Base-by-base conservation (phyloP, 192 early-diverging fungal genomes). In the Phlyctochytrium arcticum region DNA sequence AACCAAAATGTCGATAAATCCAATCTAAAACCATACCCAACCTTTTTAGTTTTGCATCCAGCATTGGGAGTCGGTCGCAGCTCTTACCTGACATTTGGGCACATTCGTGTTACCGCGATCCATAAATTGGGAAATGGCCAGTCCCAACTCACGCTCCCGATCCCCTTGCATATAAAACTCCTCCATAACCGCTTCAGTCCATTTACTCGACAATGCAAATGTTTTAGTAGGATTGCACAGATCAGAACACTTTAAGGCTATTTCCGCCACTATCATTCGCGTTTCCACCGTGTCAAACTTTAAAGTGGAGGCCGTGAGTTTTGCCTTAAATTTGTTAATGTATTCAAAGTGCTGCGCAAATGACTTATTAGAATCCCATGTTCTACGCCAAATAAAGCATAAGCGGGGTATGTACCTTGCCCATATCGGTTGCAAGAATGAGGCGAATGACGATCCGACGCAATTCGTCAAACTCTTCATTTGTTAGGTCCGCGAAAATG, bases 1-100 rank as follows among this genome's bases (percentile, higher is more conserved):
- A 12, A 83, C 83, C 37, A 85, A 75, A 67, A 76, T 81, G 53
- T 85, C 83, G 29, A 85, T 84, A 61, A 85, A 85, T 8, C 81
- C 83, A 34, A 85, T 67, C 70, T 77, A 49, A n/a, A n/a, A n/a
- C n/a, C n/a, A n/a, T n/a, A n/a, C n/a, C n/a, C n/a, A n/a, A n/a
- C n/a, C n/a, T n/a, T n/a, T n/a, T n/a, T n/a, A n/a, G n/a, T n/a
- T n/a, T n/a, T n/a, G n/a, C n/a, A n/a, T n/a, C n/a, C n/a, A n/a
- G n/a, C n/a, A n/a, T n/a, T n/a, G n/a, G n/a, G n/a, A n/a, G n/a
- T n/a, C n/a, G n/a, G n/a, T n/a, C n/a, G n/a, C n/a, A n/a, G n/a
- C 3, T 10, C 47, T 36, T 56, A 75, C 76, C 60, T 85, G 83
- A 57, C 83, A 83, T 53, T 84, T 85, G 3, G 69, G 67, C 17